These are phyloP conservation scores for Amphibolis antarctica DNA, from an alignment of 106 monocot genomes.

Conservation along the genomic window DNA sequence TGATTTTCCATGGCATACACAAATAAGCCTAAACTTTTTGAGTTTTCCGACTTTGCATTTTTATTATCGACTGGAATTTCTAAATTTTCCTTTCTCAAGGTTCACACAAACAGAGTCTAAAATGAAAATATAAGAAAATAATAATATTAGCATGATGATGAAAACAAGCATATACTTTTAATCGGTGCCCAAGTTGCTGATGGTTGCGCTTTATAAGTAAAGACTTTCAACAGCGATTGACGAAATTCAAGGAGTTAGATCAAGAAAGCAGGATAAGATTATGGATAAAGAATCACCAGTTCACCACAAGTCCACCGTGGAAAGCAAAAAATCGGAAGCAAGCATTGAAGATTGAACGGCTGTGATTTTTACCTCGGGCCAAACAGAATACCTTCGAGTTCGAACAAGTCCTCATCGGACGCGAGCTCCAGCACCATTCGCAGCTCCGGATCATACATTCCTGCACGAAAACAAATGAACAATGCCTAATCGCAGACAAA, in stretches of 20 bases:
- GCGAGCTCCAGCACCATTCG: conserved; percentile 87
- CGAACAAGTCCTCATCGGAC: conserved; percentile 57
- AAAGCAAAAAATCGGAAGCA: background rate
- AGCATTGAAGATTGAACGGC: background rate
- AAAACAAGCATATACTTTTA: too few species aligned
- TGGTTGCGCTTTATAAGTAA: background rate
- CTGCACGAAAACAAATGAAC: conserved; percentile 8
- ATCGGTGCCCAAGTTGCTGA: too few species aligned
- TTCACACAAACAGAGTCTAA: too few species aligned
- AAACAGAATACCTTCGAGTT: conserved; percentile 82
- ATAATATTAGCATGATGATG: too few species aligned
- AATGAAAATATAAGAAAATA: too few species aligned
- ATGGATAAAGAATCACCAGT: too few species aligned
- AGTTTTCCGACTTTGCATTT: too few species aligned
- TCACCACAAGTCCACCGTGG: background rate
- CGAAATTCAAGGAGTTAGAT: background rate
- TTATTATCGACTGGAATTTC: too few species aligned
- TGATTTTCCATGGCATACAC: too few species aligned
- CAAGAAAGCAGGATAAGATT: background rate
- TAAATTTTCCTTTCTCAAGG: too few species aligned
- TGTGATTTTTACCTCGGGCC: conserved; percentile 46
- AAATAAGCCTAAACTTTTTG: too few species aligned
- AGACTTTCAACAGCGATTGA: background rate
- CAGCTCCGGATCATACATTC: conserved; percentile 61
- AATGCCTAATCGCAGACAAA: too few species aligned